phyloP scores from a whole-genome alignment of 1,284 basidiomycete genomes.

The Ceratobasidium sp. region DNA sequence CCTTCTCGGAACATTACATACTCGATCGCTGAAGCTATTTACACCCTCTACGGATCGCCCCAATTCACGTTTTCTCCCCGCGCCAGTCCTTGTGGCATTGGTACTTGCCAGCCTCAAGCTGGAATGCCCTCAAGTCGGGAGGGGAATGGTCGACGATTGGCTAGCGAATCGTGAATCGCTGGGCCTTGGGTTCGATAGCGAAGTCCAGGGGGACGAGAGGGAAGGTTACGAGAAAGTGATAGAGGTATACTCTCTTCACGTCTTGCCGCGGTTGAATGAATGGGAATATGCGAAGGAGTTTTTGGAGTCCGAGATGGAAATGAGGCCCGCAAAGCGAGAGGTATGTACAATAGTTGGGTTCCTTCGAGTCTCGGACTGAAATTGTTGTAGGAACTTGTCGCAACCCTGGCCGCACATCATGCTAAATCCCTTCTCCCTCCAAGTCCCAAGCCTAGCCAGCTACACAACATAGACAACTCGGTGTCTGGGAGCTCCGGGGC shows the following conservation, averaged over 20 bases:
- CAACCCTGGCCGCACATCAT: constrained; percentile 18
- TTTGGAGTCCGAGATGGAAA: constrained; percentile 70
- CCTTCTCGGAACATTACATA: constrained; percentile 62
- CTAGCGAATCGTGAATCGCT: constrained; percentile 57
- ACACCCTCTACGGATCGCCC: constrained; percentile 54
- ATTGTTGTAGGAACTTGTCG: constrained; percentile 8
- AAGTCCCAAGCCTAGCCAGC: neutral
- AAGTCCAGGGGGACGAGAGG: constrained; percentile 46
- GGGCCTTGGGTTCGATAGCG: constrained; percentile 35
- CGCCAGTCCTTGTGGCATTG: constrained; percentile 69
- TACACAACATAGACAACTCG: constrained; percentile 19
- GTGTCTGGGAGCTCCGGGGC: constrained; percentile 31
- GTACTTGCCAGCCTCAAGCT: constrained; percentile 71
- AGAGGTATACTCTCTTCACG: constrained; percentile 73
- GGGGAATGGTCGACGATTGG: constrained; percentile 77
- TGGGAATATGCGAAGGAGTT: constrained; percentile 81
- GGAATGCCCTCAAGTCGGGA: constrained; percentile 63
- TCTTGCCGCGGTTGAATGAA: constrained; percentile 71
- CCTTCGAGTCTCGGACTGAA: neutral
- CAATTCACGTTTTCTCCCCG: constrained; percentile 60
- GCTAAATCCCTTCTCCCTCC: constrained; percentile 23
- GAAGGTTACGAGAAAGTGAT: constrained; percentile 73
- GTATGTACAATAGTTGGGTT: constrained; percentile 52
- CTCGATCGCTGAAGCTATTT: constrained; percentile 69
- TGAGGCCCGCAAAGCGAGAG: constrained; percentile 58